These are phyloP conservation scores for Saccharomycopsis capsularis DNA, from an alignment of 805 yeast species.

Conservation along the genomic window DNA sequence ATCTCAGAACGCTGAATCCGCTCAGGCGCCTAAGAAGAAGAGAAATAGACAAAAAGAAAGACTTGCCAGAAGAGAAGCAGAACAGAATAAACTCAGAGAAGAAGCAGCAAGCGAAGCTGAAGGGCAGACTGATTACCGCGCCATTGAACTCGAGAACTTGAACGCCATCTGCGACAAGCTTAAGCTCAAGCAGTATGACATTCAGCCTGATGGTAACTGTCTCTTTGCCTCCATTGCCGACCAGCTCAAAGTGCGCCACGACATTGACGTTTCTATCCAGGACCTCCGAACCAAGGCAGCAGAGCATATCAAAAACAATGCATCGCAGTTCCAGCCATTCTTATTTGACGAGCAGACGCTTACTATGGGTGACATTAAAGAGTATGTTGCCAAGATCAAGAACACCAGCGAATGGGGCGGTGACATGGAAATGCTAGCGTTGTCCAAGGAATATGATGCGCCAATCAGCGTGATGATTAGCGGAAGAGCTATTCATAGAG, in stretches of 20 bases:
- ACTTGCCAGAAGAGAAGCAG: constrained; percentile 68
- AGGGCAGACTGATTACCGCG: constrained; percentile 56
- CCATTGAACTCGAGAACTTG: constrained; percentile 65
- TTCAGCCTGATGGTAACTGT: constrained; percentile 92
- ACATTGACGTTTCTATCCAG: constrained; percentile 33
- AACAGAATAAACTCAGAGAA: constrained; percentile 49
- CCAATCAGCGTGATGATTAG: constrained; percentile 74
- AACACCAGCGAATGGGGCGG: constrained; percentile 95
- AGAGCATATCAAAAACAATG: constrained; percentile 52
- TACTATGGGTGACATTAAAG: constrained; percentile 54
- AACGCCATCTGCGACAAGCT: constrained; percentile 42
- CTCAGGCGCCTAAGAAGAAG: constrained; percentile 33
- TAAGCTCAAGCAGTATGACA: constrained; percentile 54
- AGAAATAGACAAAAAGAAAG: constrained; percentile 83
- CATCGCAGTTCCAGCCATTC: constrained; percentile 72
- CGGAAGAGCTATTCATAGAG: constrained; percentile 58
- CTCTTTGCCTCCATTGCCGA: constrained; percentile 79
- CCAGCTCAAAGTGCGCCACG: constrained; percentile 56
- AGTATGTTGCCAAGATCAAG: constrained; percentile 61
- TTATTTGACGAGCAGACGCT: constrained; percentile 73
- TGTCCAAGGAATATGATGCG: constrained; percentile 61
- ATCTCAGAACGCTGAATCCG: no score
- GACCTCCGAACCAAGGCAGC: constrained; percentile 63
- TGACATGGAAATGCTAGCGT: constrained; percentile 82
- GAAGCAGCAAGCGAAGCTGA: constrained; percentile 71